phyloP scores from a whole-genome alignment of 163 green algal species.

The Coccomyxa subellipsoidea region DNA sequence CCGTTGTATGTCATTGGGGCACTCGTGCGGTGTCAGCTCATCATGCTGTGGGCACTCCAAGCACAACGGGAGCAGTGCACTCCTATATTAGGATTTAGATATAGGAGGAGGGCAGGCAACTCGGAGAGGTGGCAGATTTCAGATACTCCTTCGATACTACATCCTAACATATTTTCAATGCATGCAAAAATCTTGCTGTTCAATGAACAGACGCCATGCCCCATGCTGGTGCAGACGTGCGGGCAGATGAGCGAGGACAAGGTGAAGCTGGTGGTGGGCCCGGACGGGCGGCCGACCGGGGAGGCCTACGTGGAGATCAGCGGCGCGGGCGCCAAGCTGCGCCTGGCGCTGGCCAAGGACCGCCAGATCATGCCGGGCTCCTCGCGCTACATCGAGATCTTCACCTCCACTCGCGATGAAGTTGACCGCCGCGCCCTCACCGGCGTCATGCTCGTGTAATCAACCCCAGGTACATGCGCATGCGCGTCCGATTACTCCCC shows the following conservation, averaged over 20 bases:
- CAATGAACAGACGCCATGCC: too few relatives aligned
- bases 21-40: too few relatives aligned
- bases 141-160: too few relatives aligned
- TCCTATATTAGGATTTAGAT: too few relatives aligned
- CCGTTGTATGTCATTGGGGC: too few relatives aligned
- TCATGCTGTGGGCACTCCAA: too few relatives aligned
- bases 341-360: slow-evolving; percentile 48
- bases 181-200: too few relatives aligned
- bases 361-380: slow-evolving; percentile 31
- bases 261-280: slow-evolving; percentile 42
- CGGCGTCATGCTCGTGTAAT: slow-evolving; percentile 14
- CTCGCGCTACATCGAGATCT: slow-evolving; percentile 29
- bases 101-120: too few relatives aligned
- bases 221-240: slow-evolving; percentile 37
- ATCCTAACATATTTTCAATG: too few relatives aligned
- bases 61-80: too few relatives aligned
- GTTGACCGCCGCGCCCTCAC: slow-evolving; percentile 25
- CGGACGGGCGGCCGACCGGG: slow-evolving; percentile 41
- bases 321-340: slow-evolving; percentile 34
- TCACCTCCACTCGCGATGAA: slow-evolving; percentile 29
- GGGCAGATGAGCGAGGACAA: slow-evolving; percentile 28
- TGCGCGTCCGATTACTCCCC: too few relatives aligned
- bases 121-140: too few relatives aligned
- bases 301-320: slow-evolving; percentile 49
- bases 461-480: background rate